A percentile compares a stretch with the other conserved stretches of the same genome.
These are phyloP conservation scores for Ampelocalamus luodianensis DNA, from an alignment of 176 grass and related monocot genomes.

Conservation along the genomic window DNA sequence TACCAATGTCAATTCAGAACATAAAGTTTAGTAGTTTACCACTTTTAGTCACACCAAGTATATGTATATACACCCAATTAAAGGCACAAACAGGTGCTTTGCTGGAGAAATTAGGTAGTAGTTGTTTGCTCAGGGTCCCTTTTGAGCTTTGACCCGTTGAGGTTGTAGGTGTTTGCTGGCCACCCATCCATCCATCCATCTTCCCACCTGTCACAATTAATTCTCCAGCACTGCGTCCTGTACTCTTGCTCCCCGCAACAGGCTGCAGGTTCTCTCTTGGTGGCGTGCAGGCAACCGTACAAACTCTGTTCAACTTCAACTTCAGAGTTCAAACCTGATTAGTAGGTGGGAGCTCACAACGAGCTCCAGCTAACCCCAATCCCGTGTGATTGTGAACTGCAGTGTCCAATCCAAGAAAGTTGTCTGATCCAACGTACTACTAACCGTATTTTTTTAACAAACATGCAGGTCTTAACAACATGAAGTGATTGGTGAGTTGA, in stretches of 20 bases:
- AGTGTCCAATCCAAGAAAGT: not conserved
- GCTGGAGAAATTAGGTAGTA: slow-evolving; percentile 40
- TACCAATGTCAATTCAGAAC: not conserved
- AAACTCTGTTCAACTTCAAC: not conserved
- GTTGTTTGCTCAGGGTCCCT: slow-evolving; percentile 3
- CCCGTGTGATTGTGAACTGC: not conserved
- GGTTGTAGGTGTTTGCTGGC: not conserved
- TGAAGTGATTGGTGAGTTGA: not conserved
- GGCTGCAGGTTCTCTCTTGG: not conserved
- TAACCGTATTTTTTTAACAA: not conserved
- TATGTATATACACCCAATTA: not conserved
- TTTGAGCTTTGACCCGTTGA: slow-evolving; percentile 25
- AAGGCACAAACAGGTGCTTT: not conserved
- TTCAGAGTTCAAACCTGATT: not conserved
- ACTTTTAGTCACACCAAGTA: not conserved
- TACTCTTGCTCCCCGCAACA: not conserved
- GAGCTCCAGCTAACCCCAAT: slow-evolving; percentile 1
- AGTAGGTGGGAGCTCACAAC: slow-evolving; percentile 14
- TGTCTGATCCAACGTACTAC: not conserved
- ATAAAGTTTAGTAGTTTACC: slow-evolving; percentile 1
- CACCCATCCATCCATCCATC: not conserved
- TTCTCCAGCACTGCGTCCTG: slow-evolving; percentile 4
- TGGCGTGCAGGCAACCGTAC: slow-evolving; percentile 6
- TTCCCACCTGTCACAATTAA: slow-evolving; percentile 32
- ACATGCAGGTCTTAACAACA: not conserved